A percentile compares a stretch with the other conserved stretches of the same genome.
Evolutionary conservation across 2,329 filamentous ascomycete species (phyloP).

Genomic region (Rhytidhysteron rufulum): DNA sequence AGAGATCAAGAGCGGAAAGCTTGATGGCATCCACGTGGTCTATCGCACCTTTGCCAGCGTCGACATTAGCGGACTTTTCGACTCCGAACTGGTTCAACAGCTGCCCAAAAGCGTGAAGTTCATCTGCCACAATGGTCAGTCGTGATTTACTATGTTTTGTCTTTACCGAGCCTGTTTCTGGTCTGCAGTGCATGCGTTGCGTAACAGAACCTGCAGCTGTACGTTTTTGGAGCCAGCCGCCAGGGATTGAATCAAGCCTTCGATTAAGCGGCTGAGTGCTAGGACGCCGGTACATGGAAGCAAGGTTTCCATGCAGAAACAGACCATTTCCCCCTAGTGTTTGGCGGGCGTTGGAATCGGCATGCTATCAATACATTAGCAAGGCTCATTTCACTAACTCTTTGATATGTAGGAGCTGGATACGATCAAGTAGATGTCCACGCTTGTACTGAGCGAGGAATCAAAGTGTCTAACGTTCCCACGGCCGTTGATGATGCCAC

Average conservation of each 20-base stretch:
- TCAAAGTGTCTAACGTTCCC: conserved; percentile 78
- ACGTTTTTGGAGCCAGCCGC: conserved; percentile 1
- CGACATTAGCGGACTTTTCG: conserved; percentile 63
- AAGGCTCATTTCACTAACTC: background rate
- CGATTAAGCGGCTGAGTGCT: background rate
- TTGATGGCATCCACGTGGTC: conserved; percentile 62
- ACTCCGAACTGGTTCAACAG: conserved; percentile 63
- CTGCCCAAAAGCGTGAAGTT: conserved; percentile 38
- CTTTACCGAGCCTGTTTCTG: background rate
- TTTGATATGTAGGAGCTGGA: conserved; percentile 59
- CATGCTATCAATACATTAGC: too few relatives aligned
- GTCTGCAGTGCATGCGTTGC: conserved; percentile 6
- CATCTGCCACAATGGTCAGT: conserved; percentile 44
- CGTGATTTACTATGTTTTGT: conserved; percentile 8
- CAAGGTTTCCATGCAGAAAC: background rate
- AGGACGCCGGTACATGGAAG: background rate
- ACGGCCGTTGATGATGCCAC: conserved; percentile 78
- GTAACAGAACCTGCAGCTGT: conserved; percentile 5
- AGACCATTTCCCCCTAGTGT: too few relatives aligned
- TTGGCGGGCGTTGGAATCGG: too few relatives aligned
- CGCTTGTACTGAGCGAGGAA: conserved; percentile 63
- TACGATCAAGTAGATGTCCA: conserved; percentile 78
- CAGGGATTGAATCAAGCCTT: background rate
- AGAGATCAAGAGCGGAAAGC: conserved; percentile 61
- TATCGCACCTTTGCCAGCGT: conserved; percentile 70